Conservation (phyloP, 331 rosid species). For the Spiraea crenata region DNA sequence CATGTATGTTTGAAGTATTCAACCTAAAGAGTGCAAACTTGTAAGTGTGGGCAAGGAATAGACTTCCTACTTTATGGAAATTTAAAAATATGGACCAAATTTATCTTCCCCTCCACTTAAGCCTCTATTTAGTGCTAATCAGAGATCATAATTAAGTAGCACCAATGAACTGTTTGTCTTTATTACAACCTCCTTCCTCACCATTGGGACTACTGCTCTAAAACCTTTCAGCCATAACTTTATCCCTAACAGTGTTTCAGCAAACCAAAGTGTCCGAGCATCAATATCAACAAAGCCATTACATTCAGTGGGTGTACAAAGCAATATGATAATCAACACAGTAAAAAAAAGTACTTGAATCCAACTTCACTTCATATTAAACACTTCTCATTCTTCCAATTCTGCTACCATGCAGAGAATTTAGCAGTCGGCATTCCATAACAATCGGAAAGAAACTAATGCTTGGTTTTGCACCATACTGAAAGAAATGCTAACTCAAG, state of each 20-base stretch:
- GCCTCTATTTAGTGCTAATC: background rate
- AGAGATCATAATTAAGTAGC: background rate
- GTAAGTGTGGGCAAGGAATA: background rate
- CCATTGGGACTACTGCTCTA: background rate
- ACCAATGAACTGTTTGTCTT: background rate
- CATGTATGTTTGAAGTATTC: too few relatives aligned
- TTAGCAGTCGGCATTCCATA: background rate
- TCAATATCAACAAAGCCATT: background rate
- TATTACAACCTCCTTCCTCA: background rate
- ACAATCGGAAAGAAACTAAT: constrained; percentile 9
- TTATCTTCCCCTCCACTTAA: background rate
- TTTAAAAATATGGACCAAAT: background rate
- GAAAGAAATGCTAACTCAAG: background rate
- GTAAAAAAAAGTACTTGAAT: background rate
- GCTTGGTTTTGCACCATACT: background rate
- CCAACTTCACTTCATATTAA: background rate
- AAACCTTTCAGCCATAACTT: background rate
- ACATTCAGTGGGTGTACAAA: background rate
- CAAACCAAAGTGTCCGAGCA: background rate
- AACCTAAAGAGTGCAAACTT: background rate
- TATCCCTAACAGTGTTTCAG: constrained; percentile 2
- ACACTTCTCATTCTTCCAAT: background rate
- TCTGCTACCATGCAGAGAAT: background rate
- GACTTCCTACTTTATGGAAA: background rate
- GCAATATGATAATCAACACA: background rate